Conservation (phyloP, 2,329 filamentous ascomycete species). For the Cercospora beticola region DNA sequence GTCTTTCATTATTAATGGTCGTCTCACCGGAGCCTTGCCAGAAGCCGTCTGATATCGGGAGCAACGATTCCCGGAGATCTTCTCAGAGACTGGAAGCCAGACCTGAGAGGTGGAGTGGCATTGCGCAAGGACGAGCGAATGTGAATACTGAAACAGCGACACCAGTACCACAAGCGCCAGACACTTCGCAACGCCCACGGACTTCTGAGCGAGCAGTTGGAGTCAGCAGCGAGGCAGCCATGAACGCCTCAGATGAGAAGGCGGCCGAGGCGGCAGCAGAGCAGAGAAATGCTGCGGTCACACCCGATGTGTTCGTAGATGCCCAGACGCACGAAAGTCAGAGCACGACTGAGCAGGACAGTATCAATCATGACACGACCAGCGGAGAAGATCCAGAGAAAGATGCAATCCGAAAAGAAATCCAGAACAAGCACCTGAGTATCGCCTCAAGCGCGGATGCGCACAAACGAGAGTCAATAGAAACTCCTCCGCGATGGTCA, state of each 20-base stretch:
- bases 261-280: slow-evolving; percentile 8
- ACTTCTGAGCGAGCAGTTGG: neutral
- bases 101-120: slow-evolving; percentile 12
- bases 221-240: neutral
- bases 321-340: neutral
- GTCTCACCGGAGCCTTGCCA: slow-evolving; percentile 4
- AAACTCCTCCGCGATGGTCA: slow-evolving; percentile 22
- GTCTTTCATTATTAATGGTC: neutral
- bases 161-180: neutral
- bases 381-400: slow-evolving; percentile 19
- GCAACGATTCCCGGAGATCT: neutral
- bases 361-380: neutral
- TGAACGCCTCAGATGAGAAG: slow-evolving; percentile 22
- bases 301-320: slow-evolving; percentile 4
- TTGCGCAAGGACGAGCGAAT: slow-evolving; percentile 9
- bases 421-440: slow-evolving; percentile 22
- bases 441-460: slow-evolving; percentile 17
- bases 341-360: neutral
- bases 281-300: neutral
- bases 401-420: slow-evolving; percentile 23
- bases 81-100: slow-evolving; percentile 7
- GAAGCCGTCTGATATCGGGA: slow-evolving; percentile 4
- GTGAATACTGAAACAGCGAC: neutral
- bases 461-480: slow-evolving; percentile 25
- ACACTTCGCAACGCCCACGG: neutral